Base-by-base conservation (phyloP, 345 rosid species). In the Eucalyptus regnans region DNA sequence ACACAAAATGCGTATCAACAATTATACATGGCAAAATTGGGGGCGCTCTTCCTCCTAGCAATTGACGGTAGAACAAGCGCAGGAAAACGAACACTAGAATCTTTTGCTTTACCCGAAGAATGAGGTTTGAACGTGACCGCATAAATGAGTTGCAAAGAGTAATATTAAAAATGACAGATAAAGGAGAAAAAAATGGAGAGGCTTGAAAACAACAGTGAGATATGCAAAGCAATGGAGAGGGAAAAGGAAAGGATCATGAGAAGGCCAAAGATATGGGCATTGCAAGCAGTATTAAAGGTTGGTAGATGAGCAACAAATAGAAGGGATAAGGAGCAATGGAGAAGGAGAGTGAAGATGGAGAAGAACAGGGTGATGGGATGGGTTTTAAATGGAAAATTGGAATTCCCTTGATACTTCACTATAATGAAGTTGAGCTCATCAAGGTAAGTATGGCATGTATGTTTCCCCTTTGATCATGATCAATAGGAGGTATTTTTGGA, bases 201-300 rank as follows among this genome's bases (percentile, higher is more conserved):
- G 43, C 80, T 17, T 33, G 43, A 23, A 9, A 52, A 52, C 22
- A 52, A 52, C 1, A 52, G 23, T 52, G 56, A 52, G 56, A 52
- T 52, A 52, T 23, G 56, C 54, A 51, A 51, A 51, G 2, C 2
- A 0, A 50, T 15, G 52, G 7, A 50, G 52, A 50, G 20, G 11
- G 20, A 66, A 66, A 66, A 66, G 43, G 43, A 66, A 33, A 66
- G 43, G 79, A 66, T 66, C 41, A 3, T 15, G 22, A 66, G 79
- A 18, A 66, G 20, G 79, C 43, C 5, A 31, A 66, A 31, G 79
- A 31, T 15, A 18, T 16, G 6, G 11, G 22, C 41, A 8, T 9
- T 0, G 6, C 12, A 31, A 16, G 79, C 0, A 7, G 22, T 31
- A 66, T 33, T 16, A 33, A 15, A 31, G 79, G 2, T 18, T 16